These are phyloP conservation scores for Hygrocybe punicea DNA, from an alignment of 768 basidiomycete genomes.

Conservation along the genomic window DNA sequence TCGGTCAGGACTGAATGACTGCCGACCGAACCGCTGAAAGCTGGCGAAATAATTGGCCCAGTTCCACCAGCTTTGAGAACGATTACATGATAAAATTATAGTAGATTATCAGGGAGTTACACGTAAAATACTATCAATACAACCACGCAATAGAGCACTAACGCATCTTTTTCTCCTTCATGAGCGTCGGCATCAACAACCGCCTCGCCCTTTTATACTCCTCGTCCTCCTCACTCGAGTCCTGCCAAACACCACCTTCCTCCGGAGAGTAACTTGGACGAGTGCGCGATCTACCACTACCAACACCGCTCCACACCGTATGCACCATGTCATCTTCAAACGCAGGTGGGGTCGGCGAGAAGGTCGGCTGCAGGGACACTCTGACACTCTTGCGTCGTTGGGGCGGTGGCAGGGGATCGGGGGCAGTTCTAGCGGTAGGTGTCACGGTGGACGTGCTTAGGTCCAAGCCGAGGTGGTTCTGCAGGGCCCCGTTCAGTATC, in stretches of 20 bases:
- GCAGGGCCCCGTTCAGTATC: not conserved
- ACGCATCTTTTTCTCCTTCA: no score
- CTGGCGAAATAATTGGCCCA: no score
- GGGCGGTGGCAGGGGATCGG: conserved; percentile 10
- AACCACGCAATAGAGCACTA: no score
- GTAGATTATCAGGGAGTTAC: no score
- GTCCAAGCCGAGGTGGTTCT: not conserved
- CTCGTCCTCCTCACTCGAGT: conserved; percentile 74
- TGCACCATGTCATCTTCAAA: conserved; percentile 46
- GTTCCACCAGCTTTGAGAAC: no score
- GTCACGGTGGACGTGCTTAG: not conserved
- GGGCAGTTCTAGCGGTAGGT: not conserved
- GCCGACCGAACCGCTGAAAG: no score
- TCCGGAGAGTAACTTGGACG: conserved; percentile 6
- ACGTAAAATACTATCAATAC: no score
- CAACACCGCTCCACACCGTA: conserved; percentile 19
- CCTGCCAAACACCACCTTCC: conserved; percentile 56
- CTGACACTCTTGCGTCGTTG: conserved; percentile 68
- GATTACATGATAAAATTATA: no score
- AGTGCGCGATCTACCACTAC: not conserved
- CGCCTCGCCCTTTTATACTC: conserved; percentile 58
- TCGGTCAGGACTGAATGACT: no score
- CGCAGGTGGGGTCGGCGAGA: conserved; percentile 68
- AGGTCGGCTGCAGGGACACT: conserved; percentile 73
- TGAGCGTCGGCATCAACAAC: conserved; percentile 38